Evolutionary conservation across 2,329 filamentous ascomycete genomes (phyloP).

Genomic region (Rutstroemia sp.): DNA sequence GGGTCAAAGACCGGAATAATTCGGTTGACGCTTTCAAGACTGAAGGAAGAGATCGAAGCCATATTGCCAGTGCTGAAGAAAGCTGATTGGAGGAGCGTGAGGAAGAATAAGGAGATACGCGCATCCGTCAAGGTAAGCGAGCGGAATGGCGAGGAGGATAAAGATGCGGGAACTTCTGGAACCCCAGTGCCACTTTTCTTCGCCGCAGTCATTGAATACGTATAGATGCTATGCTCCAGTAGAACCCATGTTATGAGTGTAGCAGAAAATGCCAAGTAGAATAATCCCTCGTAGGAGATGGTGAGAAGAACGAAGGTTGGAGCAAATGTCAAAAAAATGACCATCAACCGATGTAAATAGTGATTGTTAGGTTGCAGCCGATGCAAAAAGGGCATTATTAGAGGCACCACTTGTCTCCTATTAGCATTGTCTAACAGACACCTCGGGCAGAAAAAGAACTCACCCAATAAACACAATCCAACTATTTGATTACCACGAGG

Average conservation of each 20-base stretch:
- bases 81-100: conserved; percentile 86
- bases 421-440: not conserved
- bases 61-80: conserved; percentile 98
- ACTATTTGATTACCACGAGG: conserved; percentile 82
- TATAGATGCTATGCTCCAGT: conserved; percentile 74
- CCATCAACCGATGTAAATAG: conserved; percentile 81
- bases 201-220: conserved; percentile 16
- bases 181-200: conserved; percentile 15
- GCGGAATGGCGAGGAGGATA: conserved; percentile 37
- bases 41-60: conserved; percentile 89
- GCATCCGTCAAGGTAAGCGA: conserved; percentile 74
- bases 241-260: conserved; percentile 83
- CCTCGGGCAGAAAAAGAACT: conserved; percentile 24
- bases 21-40: conserved; percentile 79
- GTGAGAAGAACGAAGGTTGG: conserved; percentile 93
- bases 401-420: conserved; percentile 51
- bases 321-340: conserved; percentile 88
- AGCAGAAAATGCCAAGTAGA: conserved; percentile 84
- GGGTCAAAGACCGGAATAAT: conserved; percentile 90
- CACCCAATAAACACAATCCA: conserved; percentile 74
- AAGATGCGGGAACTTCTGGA: conserved; percentile 17
- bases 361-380: conserved; percentile 72
- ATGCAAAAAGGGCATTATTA: conserved; percentile 76
- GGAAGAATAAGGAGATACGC: conserved; percentile 87
- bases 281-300: conserved; percentile 94